These are phyloP conservation scores for Tinospora cordifolia DNA, from an alignment of 164 flowering plant species.

Conservation along the genomic window DNA sequence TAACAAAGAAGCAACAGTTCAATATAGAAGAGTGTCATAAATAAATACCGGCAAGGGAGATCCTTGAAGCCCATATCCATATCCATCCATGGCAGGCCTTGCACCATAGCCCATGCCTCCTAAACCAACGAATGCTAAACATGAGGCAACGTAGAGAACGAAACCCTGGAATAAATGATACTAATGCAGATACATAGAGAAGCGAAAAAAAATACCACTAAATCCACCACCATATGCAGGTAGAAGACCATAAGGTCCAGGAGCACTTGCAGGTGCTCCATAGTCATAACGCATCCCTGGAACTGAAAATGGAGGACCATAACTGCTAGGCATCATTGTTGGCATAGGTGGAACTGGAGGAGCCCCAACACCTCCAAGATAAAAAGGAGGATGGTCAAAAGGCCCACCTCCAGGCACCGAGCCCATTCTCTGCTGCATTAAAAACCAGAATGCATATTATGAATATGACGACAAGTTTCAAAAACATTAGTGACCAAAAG, in stretches of 20 bases:
- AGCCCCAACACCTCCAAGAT: slow-evolving; percentile 35
- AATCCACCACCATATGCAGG: slow-evolving; percentile 24
- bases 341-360: slow-evolving; percentile 28
- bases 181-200: background rate
- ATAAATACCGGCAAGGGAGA: slow-evolving; percentile 25
- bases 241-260: slow-evolving; percentile 29
- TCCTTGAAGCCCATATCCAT: slow-evolving; percentile 35
- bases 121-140: slow-evolving; percentile 12
- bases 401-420: slow-evolving; percentile 25
- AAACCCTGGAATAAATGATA: background rate
- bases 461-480: background rate
- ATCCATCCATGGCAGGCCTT: slow-evolving; percentile 30
- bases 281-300: slow-evolving; percentile 30
- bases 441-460: slow-evolving; percentile 7
- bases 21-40: background rate
- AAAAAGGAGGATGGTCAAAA: slow-evolving; percentile 30
- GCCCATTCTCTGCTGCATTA: slow-evolving; percentile 24
- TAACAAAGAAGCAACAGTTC: background rate
- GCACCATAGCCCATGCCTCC: slow-evolving; percentile 33
- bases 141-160: background rate
- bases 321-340: slow-evolving; percentile 24
- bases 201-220: slow-evolving; percentile 27
- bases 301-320: slow-evolving; percentile 26
- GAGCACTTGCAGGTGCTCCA: slow-evolving; percentile 23
- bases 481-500: background rate